phyloP scores from a whole-genome alignment of 768 basidiomycete species.

The Sarcodon aspratus region DNA sequence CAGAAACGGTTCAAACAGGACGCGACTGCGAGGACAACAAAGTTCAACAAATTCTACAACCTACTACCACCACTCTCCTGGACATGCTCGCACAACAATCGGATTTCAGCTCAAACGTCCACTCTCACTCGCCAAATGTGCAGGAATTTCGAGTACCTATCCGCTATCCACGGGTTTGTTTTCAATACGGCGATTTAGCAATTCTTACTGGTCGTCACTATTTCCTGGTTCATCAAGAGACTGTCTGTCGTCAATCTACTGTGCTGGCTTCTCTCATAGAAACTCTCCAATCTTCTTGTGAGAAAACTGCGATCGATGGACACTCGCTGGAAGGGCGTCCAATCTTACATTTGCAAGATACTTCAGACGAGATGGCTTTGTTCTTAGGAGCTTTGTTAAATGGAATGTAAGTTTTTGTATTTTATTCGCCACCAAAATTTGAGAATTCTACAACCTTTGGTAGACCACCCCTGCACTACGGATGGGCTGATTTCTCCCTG shows the following conservation, averaged over 20 bases:
- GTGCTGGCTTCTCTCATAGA: constrained; percentile 25
- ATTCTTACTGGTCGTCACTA: constrained; percentile 44
- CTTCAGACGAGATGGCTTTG: constrained; percentile 41
- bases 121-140: constrained; percentile 1
- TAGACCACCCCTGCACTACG: not conserved
- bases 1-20: too few relatives aligned
- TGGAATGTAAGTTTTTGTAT: constrained; percentile 40
- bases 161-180: constrained; percentile 29
- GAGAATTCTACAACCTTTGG: too few relatives aligned
- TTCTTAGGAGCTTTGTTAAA: constrained; percentile 63
- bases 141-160: constrained; percentile 11
- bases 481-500: constrained; percentile 29
- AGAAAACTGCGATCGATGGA: constrained; percentile 8
- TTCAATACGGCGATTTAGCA: constrained; percentile 65
- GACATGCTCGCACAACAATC: constrained; percentile 1
- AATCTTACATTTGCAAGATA: constrained; percentile 42
- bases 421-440: not conserved
- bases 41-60: too few relatives aligned
- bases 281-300: not conserved
- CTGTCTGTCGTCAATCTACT: constrained; percentile 20
- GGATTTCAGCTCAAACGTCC: constrained; percentile 19
- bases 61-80: too few relatives aligned
- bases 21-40: too few relatives aligned
- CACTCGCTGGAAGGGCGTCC: constrained; percentile 44
- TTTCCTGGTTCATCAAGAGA: constrained; percentile 47